Base-by-base conservation (phyloP, 345 rosid species). In the Rhodamnia argentea region DNA sequence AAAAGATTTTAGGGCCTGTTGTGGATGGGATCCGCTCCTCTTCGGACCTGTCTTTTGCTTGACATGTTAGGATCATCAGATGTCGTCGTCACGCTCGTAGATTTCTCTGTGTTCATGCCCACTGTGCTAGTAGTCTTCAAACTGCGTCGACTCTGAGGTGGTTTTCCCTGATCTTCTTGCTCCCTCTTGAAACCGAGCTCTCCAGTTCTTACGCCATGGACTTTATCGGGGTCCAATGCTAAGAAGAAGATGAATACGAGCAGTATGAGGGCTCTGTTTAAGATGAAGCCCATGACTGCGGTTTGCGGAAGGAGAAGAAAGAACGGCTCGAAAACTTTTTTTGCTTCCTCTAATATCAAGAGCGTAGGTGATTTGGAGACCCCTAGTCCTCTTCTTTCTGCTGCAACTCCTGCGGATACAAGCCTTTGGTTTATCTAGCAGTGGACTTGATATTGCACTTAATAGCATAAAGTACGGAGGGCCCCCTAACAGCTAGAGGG, bases 1-100 rank as follows among this genome's bases (percentile, higher is more conserved):
- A 32, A 70, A 0, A 70, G 62, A 83, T 52, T 87, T 84, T 84
- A 91, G 52, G 92, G 52, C 90, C 91, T 92, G 95, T 96, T 96
- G 90, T 96, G 99, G 87, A 95, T 94, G 87, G 98, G 98, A 92
- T 96, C 95, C 55, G 98, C 88, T 83, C 98, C 98, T 92, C 93
- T 87, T 89, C 93, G 88, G 16, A 96, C 96, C 70, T 87, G 90
- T 92, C 98, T 93, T 91, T 94, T 94, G 92, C 96, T 92, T 81
- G 97, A 90, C 87, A 87, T 90, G 89, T 93, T 90, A 6, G 95
- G 89, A 87, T 93, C 96, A 87, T 93, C 96, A 42, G 86, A 84
- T 88, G 86, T 85, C 82, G 82, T 89, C 56, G 88, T 92, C 86
- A 82, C 84, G 84, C 85, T 50, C 55, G 91, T 85, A 86, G 92